These are phyloP conservation scores for Phycomyces nitens DNA, from an alignment of 192 early-diverging fungal species.

Conservation along the genomic window DNA sequence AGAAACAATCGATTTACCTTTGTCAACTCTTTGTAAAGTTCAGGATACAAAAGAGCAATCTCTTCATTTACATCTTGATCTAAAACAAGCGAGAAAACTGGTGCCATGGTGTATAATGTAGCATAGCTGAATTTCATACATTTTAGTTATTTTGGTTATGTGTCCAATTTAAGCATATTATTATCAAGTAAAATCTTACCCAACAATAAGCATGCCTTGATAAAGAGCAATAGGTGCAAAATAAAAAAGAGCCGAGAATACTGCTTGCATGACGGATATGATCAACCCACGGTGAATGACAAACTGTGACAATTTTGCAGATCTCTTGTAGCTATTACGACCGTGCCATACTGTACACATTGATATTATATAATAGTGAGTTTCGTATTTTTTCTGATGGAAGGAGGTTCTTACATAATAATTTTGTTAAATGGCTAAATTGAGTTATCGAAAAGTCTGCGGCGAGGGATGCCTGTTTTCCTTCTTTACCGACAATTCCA, in stretches of 20 bases:
- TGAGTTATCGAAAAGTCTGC: constrained; percentile 92
- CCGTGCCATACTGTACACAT: constrained; percentile 80
- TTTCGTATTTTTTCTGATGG: neutral
- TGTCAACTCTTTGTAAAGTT: constrained; percentile 92
- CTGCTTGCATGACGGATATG: constrained; percentile 97
- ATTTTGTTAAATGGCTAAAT: constrained; percentile 79
- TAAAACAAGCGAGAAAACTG: constrained; percentile 92
- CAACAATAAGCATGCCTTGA: constrained; percentile 84
- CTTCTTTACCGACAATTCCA: constrained; percentile 96
- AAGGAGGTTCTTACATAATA: constrained; percentile 53
- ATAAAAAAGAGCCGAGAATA: constrained; percentile 95
- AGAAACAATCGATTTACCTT: constrained; percentile 51
- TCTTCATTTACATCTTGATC: constrained; percentile 88
- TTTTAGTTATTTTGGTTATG: too few species aligned
- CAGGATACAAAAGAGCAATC: constrained; percentile 88
- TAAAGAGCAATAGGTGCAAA: constrained; percentile 96
- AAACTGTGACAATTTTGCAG: constrained; percentile 93
- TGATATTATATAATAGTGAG: neutral
- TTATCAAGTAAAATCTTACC: constrained; percentile 38
- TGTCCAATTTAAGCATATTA: too few species aligned
- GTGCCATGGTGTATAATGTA: constrained; percentile 94
- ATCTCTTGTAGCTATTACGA: constrained; percentile 91
- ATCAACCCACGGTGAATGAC: constrained; percentile 97
- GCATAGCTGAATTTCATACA: constrained; percentile 53
- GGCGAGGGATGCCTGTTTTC: constrained; percentile 88